Evolutionary conservation across 106 monocot genomes (phyloP), one percentile per base, ranked within the genome.

Genomic region (Acorus calamus): DNA sequence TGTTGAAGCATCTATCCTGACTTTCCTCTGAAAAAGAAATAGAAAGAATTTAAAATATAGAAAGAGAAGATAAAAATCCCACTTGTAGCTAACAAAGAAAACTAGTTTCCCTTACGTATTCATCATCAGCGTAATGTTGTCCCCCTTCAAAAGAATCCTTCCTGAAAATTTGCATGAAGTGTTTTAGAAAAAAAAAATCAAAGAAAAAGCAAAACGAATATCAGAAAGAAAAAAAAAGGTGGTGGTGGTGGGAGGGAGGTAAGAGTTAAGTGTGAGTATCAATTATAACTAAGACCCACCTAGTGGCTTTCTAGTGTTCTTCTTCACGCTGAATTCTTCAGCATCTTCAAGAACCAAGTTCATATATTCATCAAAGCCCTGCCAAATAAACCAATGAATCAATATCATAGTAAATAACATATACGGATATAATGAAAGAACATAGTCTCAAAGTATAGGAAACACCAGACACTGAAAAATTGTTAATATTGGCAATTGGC

Each of bases 361-460:
- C 68, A 68, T 68, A 49, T 68, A 68, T 57, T 68, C 68, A 68
- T 68, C 68, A 58, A 68, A 68, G 13, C 68, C 68, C 68, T 68
- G 42, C 55, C 55, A 68, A 49, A 47, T 28, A 28, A 28, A 28
- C 28, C 28, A 28, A 28, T 28, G 28, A 28, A 0, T 28, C 0
- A 28, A 28, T 28, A 28, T 28, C 28, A 28, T 28, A 28, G 28
- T 28, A 28, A 28, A 0, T 28, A 28, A 28, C 28, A 28, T 28
- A 28, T 28, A 28, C 28, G 28, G 28, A 28, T 28, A 28, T 28
- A 28, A 28, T 28, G 28, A 28, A 0, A 28, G 28, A 28, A 28
- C 28, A 28, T 28, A 28, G 28, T 28, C 28, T 28, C 28, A 28
- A 28, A 28, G 28, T 28, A 28, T 28, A 28, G 28, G 28, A 28